Evolutionary conservation across 2,329 filamentous ascomycete species (phyloP).

Genomic region (Laburnicola sp.): DNA sequence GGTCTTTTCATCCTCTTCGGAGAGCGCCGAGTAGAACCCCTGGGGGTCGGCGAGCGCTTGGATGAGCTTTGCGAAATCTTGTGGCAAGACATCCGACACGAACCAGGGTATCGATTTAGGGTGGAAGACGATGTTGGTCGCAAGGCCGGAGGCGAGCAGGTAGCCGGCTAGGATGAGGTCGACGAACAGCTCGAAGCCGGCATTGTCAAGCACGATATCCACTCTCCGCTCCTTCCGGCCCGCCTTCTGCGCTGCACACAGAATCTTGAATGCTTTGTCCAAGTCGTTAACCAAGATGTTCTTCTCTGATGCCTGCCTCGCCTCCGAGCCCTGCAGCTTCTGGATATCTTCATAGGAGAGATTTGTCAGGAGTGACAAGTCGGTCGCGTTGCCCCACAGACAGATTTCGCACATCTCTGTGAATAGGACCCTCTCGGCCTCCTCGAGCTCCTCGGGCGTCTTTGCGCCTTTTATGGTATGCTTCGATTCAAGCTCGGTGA

Average conservation of each 20-base stretch:
- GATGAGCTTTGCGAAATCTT: constrained; percentile 82
- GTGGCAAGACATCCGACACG: constrained; percentile 88
- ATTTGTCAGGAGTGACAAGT: constrained; percentile 86
- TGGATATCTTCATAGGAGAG: constrained; percentile 95
- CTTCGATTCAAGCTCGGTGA: constrained; percentile 65
- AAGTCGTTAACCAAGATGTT: constrained; percentile 93
- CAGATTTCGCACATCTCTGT: constrained; percentile 95
- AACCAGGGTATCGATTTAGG: constrained; percentile 98
- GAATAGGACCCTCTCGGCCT: constrained; percentile 78
- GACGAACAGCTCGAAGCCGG: constrained; percentile 95
- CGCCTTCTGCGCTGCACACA: constrained; percentile 66
- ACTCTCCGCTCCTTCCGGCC: constrained; percentile 71
- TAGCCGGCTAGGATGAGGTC: constrained; percentile 92
- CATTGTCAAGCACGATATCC: constrained; percentile 95
- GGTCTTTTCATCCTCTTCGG: constrained; percentile 63
- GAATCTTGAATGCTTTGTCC: constrained; percentile 67
- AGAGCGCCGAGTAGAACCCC: constrained; percentile 74
- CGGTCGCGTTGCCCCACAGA: constrained; percentile 95
- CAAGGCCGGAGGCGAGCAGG: constrained; percentile 79
- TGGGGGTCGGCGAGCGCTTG: constrained; percentile 76
- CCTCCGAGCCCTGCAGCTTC: constrained; percentile 87
- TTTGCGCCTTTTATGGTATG: constrained; percentile 48
- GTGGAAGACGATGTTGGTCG: constrained; percentile 84
- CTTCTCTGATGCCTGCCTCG: constrained; percentile 81
- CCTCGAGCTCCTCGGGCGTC: constrained; percentile 58